A percentile compares a stretch with the other conserved stretches of the same genome.
These are phyloP conservation scores for Arthrinium phaeospermum DNA, from an alignment of 2,329 filamentous ascomycete species.

Conservation along the genomic window DNA sequence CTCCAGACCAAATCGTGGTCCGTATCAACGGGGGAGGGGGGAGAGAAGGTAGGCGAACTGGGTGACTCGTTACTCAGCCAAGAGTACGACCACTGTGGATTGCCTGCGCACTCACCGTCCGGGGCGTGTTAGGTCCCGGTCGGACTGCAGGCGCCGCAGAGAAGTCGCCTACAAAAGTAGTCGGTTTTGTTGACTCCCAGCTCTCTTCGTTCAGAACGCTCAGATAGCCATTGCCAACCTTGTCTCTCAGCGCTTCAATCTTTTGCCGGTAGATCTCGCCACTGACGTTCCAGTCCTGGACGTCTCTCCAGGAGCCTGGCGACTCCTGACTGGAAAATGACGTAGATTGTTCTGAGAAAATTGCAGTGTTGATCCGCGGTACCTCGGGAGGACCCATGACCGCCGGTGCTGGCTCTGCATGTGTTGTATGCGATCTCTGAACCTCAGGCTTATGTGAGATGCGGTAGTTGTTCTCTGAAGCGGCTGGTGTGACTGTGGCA, in stretches of 20 bases:
- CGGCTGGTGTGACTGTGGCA: conserved; percentile 26
- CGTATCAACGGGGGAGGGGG: conserved; percentile 23
- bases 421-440: conserved; percentile 42
- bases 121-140: conserved; percentile 42
- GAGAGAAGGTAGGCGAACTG: conserved; percentile 25
- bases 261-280: conserved; percentile 86
- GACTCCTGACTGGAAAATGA: conserved; percentile 40
- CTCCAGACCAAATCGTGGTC: conserved; percentile 13
- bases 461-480: conserved; percentile 47
- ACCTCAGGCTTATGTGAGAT: conserved; percentile 50
- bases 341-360: conserved; percentile 41
- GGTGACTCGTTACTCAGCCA: conserved; percentile 42
- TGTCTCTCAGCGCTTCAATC: conserved; percentile 83
- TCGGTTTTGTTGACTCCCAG: conserved; percentile 55
- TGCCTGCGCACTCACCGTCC: conserved; percentile 49
- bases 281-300: conserved; percentile 67
- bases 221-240: conserved; percentile 87
- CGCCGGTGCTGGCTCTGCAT: conserved; percentile 31
- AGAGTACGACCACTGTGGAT: conserved; percentile 60
- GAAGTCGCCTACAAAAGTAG: conserved; percentile 48
- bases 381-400: conserved; percentile 38
- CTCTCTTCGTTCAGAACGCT: conserved; percentile 82
- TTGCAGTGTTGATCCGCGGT: conserved; percentile 46
- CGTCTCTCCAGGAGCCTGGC: conserved; percentile 46
- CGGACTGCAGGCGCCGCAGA: conserved; percentile 43